Evolutionary conservation across 495 filamentous ascomycete species (phyloP).

Genomic region (Hypoxylon perforatum): DNA sequence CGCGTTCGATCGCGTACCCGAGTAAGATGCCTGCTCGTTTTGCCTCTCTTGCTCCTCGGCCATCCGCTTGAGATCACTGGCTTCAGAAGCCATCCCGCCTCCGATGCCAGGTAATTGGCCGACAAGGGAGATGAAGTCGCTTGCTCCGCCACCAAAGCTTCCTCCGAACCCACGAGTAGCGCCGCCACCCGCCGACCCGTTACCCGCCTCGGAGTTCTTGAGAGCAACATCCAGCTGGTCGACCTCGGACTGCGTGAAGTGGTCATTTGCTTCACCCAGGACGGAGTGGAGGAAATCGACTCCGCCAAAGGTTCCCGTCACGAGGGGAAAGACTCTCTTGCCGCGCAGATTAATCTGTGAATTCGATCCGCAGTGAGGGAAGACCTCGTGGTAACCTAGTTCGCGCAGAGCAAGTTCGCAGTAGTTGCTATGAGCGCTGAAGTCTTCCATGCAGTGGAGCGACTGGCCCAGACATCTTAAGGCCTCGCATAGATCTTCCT

Average conservation of each 20-base stretch:
- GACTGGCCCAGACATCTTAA: slow-evolving; percentile 87
- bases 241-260: slow-evolving; percentile 94
- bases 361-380: slow-evolving; percentile 81
- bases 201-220: slow-evolving; percentile 59
- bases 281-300: slow-evolving; percentile 98
- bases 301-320: slow-evolving; percentile 90
- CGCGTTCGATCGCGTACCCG: slow-evolving; percentile 48
- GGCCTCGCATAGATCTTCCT: slow-evolving; percentile 90
- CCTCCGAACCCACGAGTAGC: slow-evolving; percentile 53
- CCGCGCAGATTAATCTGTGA: slow-evolving; percentile 80
- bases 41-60: slow-evolving; percentile 79
- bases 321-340: slow-evolving; percentile 82
- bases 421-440: slow-evolving; percentile 95
- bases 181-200: slow-evolving; percentile 50
- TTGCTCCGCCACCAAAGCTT: slow-evolving; percentile 48
- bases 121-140: slow-evolving; percentile 76
- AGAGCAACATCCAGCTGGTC: slow-evolving; percentile 87
- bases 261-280: slow-evolving; percentile 94
- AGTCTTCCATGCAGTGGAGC: slow-evolving; percentile 94
- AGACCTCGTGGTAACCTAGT: slow-evolving; percentile 82
- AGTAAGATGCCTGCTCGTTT: slow-evolving; percentile 54
- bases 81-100: slow-evolving; percentile 77
- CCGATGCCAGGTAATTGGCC: slow-evolving; percentile 82
- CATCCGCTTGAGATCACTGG: slow-evolving; percentile 75
- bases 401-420: slow-evolving; percentile 88